Evolutionary conservation across 2,329 filamentous ascomycete species (phyloP).

Genomic region (Microdochium paspali): DNA sequence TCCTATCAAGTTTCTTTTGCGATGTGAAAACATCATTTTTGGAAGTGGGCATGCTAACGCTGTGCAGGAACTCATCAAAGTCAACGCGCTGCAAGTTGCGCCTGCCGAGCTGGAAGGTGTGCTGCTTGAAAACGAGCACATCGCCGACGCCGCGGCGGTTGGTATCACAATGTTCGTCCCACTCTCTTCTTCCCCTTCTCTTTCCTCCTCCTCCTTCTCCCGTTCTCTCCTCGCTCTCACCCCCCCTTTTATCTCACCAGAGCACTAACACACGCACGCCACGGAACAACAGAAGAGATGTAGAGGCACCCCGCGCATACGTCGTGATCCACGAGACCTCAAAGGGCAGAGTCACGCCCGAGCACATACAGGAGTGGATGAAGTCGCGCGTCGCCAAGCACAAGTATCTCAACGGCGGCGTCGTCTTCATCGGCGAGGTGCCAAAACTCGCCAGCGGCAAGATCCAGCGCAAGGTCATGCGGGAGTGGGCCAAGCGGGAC

Average conservation of each 20-base stretch:
- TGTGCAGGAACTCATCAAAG: slow-evolving; percentile 45
- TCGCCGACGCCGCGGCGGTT: slow-evolving; percentile 45
- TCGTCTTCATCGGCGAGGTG: slow-evolving; percentile 45
- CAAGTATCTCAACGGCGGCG: slow-evolving; percentile 39
- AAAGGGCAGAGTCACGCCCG: slow-evolving; percentile 31
- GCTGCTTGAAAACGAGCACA: slow-evolving; percentile 37
- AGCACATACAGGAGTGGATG: slow-evolving; percentile 41
- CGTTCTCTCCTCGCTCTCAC: not conserved
- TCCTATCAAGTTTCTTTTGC: not conserved
- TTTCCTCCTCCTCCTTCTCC: not conserved
- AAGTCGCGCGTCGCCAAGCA: slow-evolving; percentile 38
- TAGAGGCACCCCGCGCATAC: slow-evolving; percentile 36
- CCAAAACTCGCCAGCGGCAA: slow-evolving; percentile 49
- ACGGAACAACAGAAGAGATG: slow-evolving; percentile 34
- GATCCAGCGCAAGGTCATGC: slow-evolving; percentile 45
- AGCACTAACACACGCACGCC: slow-evolving; percentile 1
- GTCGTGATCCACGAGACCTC: slow-evolving; percentile 36
- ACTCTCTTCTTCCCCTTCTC: not conserved
- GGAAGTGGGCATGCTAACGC: no score
- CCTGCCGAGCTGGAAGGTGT: slow-evolving; percentile 47
- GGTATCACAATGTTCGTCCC: slow-evolving; percentile 36
- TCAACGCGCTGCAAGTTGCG: slow-evolving; percentile 50
- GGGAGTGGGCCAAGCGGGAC: slow-evolving; percentile 47
- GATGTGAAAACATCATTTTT: slow-evolving; percentile 1
- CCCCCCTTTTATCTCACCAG: no score